These are phyloP conservation scores for Fraxinus sp. DNA, from an alignment of 305 asterid species.

Conservation along the genomic window DNA sequence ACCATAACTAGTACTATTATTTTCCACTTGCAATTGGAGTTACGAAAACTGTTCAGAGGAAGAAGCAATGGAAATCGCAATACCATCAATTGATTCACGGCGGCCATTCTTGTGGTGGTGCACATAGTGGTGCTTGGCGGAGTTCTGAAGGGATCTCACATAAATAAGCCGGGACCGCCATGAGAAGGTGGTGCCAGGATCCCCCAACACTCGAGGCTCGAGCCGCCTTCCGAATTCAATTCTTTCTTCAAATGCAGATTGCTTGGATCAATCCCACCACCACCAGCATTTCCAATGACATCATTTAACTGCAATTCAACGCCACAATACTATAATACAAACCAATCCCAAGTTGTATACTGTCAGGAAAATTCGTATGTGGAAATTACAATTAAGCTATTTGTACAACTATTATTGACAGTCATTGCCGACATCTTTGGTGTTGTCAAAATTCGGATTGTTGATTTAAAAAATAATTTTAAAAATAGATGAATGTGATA, in stretches of 20 bases:
- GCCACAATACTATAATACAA: background rate
- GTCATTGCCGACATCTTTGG: no score
- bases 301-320: conserved; percentile 11
- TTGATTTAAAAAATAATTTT: no score
- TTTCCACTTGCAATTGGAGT: conserved; percentile 25
- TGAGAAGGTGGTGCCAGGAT: conserved; percentile 87
- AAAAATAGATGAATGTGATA: no score
- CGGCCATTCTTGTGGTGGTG: conserved; percentile 49
- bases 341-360: background rate
- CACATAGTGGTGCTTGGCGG: conserved; percentile 50
- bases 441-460: no score
- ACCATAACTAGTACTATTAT: conserved; percentile 15
- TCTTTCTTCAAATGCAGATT: conserved; percentile 90
- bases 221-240: conserved; percentile 81
- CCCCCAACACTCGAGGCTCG: conserved; percentile 56
- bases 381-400: no score
- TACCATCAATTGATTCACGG: conserved; percentile 27
- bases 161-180: conserved; percentile 80
- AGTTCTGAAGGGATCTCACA: conserved; percentile 54
- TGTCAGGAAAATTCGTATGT: background rate
- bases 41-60: conserved; percentile 33
- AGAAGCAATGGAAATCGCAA: conserved; percentile 18
- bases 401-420: no score
- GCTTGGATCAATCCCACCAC: conserved; percentile 72
- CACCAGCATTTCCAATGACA: conserved; percentile 36